Percentiles rank a stretch among this genome's conserved stretches.
These are phyloP conservation scores for Boletus fagicola DNA, from an alignment of 768 basidiomycete species.

Conservation along the genomic window DNA sequence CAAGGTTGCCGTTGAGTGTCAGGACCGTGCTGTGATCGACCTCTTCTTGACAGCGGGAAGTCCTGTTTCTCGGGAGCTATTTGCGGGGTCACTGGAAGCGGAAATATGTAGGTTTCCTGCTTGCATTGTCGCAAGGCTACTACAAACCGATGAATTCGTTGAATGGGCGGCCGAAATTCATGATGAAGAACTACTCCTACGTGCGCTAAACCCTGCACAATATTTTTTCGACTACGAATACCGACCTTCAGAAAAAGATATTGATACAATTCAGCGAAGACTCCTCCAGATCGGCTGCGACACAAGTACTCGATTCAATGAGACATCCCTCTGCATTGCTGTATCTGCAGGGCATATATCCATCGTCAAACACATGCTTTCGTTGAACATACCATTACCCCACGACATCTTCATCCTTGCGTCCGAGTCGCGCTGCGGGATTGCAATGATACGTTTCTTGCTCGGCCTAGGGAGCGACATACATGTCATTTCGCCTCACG, in stretches of 20 bases:
- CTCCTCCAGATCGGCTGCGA: conserved; percentile 3
- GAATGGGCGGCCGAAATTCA: background rate
- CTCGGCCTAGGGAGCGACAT: no score
- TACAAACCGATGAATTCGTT: background rate
- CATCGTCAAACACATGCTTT: conserved; percentile 2
- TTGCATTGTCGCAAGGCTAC: background rate
- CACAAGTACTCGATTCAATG: background rate
- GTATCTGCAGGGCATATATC: conserved; percentile 3
- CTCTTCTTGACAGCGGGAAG: background rate
- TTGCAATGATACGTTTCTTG: no score
- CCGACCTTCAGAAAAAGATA: background rate
- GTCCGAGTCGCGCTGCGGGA: no score
- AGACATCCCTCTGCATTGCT: background rate
- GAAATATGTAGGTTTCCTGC: background rate
- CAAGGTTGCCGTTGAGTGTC: background rate
- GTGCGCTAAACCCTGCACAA: background rate
- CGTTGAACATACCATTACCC: background rate
- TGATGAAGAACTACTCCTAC: background rate
- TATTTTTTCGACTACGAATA: background rate
- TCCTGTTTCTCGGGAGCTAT: background rate
- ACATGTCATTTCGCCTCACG: no score
- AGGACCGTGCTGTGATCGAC: background rate
- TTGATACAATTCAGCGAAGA: background rate
- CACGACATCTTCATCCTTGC: no score
- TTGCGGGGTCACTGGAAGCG: fast-evolving